Evolutionary conservation across 805 yeast genomes (phyloP), one percentile per base, ranked within the genome.

Genomic region (Allodekkera sacchari): DNA sequence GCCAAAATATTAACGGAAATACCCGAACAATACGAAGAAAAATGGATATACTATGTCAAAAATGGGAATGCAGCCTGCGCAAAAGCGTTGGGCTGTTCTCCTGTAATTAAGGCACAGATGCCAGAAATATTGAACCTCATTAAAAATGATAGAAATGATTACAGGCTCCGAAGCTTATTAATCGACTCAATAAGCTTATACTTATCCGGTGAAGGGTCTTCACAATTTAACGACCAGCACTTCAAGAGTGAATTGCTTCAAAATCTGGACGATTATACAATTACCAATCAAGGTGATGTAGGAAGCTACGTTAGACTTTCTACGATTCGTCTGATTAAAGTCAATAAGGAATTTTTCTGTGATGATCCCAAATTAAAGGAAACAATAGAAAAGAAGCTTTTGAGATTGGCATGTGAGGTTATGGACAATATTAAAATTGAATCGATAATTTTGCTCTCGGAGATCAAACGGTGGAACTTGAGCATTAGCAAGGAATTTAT

Each of bases 271-370:
- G 96, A 88, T 45, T 85, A 87, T 50, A 73, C 94, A 0, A 58
- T 70, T 2, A 82, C 89, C 0, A 72, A 73, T 18, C 81, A 83
- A 47, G 97, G 97, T 7, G 97, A 88, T 57, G 88, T 87, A n/a
- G 97, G 97, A 2, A 72, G 83, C 28, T 68, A 74, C 44, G 69
- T 85, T 1, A 59, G 97, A 28, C 25, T 27, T 1, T 65, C 77
- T 0, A 61, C 77, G 2, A 49, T 81, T 3, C 22, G 42, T 5
- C 44, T 74, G 3, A 50, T 77, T 1, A 31, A 38, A 0, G 25
- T 42, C 1, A 62, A 67, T 39, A 23, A 44, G 4, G 29, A 31
- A 0, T 17, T 18, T 13, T 45, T 54, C 24, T 26, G 12, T 7
- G 27, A 18, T 10, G 28, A 28, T 24, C 20, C 22, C 10, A 34